Conservation (phyloP, 257 asterid genomes). For the Scutellaria galericulata region DNA sequence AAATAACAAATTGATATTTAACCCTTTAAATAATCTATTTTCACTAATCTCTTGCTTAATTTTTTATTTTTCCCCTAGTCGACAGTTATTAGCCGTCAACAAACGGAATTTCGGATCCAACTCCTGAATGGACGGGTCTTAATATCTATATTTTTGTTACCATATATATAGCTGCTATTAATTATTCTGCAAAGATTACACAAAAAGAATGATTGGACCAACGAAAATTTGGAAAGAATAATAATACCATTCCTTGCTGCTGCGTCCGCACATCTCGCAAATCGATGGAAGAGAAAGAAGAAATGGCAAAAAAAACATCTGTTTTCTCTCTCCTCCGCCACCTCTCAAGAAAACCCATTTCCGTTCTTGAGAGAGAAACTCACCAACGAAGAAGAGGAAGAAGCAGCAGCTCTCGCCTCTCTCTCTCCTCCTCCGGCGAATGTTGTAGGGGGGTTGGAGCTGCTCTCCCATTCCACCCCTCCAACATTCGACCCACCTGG, state of each 20-base stretch:
- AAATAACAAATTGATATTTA: no score
- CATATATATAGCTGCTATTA: no score
- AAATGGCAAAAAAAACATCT: conserved; percentile 23
- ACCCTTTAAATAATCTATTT: no score
- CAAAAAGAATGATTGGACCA: conserved; percentile 8
- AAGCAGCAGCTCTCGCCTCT: neutral
- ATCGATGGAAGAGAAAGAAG: conserved; percentile 25
- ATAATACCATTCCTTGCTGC: conserved; percentile 2
- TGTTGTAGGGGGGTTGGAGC: conserved; percentile 44
- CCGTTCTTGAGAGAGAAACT: conserved; percentile 7
- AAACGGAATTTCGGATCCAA: conserved; percentile 32
- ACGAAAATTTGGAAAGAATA: conserved; percentile 29
- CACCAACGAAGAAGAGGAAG: no score
- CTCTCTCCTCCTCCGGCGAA: conserved; percentile 21
- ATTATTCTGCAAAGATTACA: neutral
- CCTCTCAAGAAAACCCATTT: conserved; percentile 21
- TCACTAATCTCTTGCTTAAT: no score
- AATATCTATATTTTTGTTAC: no score
- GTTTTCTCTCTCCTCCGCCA: conserved; percentile 30
- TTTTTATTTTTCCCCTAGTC: no score
- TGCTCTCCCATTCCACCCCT: conserved; percentile 23
- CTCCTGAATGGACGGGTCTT: conserved; percentile 36
- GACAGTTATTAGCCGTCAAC: conserved; percentile 41
- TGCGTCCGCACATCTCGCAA: conserved; percentile 49
- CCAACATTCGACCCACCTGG: conserved; percentile 46